Evolutionary conservation across 257 asterid species (phyloP).

Genomic region (Fraxinus americana): DNA sequence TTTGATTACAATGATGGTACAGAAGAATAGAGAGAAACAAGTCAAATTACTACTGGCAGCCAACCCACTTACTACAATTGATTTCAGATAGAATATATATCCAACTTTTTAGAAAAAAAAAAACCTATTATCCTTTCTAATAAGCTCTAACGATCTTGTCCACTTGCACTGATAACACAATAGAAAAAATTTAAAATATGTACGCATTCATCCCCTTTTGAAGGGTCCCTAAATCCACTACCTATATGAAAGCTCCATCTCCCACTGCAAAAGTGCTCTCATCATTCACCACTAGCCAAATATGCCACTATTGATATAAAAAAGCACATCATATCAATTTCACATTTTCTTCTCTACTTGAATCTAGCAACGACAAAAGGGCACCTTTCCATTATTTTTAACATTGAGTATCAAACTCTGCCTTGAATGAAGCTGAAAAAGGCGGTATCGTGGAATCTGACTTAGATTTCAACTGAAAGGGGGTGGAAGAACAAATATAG

Average conservation of each 20-base stretch:
- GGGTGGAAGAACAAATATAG: slow-evolving; percentile 21
- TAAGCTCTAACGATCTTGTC: slow-evolving; percentile 26
- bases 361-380: slow-evolving; percentile 40
- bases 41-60: slow-evolving; percentile 38
- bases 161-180: slow-evolving; percentile 40
- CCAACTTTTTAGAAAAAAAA: slow-evolving; percentile 39
- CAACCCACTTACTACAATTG: slow-evolving; percentile 34
- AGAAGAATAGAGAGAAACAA: slow-evolving; percentile 30
- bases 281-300: slow-evolving; percentile 50
- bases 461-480: slow-evolving; percentile 36
- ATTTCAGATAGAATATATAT: slow-evolving; percentile 33
- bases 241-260: slow-evolving; percentile 29
- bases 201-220: slow-evolving; percentile 35
- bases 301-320: slow-evolving; percentile 51
- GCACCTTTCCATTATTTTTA: slow-evolving; percentile 38
- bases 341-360: slow-evolving; percentile 49
- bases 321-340: slow-evolving; percentile 49
- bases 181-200: slow-evolving; percentile 29
- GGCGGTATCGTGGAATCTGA: slow-evolving; percentile 40
- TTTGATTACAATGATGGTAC: slow-evolving; percentile 36
- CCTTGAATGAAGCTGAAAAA: slow-evolving; percentile 34
- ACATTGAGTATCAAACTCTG: slow-evolving; percentile 29
- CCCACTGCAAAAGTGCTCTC: slow-evolving; percentile 59
- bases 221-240: slow-evolving; percentile 68
- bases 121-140: slow-evolving; percentile 38